A percentile compares a stretch with the other conserved stretches of the same genome.
Evolutionary conservation across 306 rosid species (phyloP).

Genomic region (Dryas drummondii): DNA sequence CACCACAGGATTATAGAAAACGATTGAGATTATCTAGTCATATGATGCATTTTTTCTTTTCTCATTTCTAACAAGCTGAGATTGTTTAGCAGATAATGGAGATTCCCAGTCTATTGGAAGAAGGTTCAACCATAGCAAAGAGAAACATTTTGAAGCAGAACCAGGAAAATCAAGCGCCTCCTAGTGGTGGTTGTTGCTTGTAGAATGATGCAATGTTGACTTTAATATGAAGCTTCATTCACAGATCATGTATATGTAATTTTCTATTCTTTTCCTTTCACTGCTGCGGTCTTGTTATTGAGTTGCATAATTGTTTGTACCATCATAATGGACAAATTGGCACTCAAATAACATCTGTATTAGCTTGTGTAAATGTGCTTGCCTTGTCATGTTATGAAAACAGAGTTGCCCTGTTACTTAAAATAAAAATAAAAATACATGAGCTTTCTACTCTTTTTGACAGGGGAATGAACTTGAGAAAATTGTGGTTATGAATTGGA

Average conservation of each 20-base stretch:
- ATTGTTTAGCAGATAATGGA: constrained; percentile 71
- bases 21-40: neutral
- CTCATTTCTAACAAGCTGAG: constrained; percentile 25
- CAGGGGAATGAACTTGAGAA: neutral
- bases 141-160: constrained; percentile 64
- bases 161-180: constrained; percentile 48
- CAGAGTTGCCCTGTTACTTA: constrained; percentile 1
- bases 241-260: constrained; percentile 49
- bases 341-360: constrained; percentile 21
- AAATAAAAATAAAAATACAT: neutral
- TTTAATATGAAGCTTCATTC: constrained; percentile 26
- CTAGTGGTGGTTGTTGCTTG: constrained; percentile 55
- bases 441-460: neutral
- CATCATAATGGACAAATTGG: constrained; percentile 25
- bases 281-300: constrained; percentile 26
- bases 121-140: constrained; percentile 67
- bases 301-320: constrained; percentile 32
- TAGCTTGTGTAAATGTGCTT: constrained; percentile 47
- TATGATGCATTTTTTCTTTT: neutral
- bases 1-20: neutral
- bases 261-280: constrained; percentile 22
- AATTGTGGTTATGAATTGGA: too few relatives aligned
- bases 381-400: constrained; percentile 23
- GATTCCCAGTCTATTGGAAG: constrained; percentile 85
- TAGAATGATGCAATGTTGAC: constrained; percentile 33